Evolutionary conservation across 2,329 filamentous ascomycete species (phyloP).

Genomic region (Penicillium sp.): DNA sequence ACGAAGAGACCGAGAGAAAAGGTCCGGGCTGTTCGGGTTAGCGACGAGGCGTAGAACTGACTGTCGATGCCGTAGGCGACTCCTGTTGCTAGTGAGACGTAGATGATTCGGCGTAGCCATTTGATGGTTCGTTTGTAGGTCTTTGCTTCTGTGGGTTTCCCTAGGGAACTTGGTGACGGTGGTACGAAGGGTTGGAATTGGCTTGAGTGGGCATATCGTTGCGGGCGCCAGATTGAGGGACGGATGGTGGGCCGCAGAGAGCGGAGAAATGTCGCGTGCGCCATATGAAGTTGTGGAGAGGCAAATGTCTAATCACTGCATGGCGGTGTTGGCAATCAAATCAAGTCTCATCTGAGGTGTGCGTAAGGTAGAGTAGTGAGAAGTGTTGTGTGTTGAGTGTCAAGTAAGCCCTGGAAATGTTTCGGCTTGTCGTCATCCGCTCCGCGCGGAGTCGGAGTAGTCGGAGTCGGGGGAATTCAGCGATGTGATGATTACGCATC

Average conservation of each 20-base stretch:
- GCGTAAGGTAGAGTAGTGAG: background rate
- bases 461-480: background rate
- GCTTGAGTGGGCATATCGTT: constrained; percentile 35
- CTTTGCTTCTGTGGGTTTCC: constrained; percentile 68
- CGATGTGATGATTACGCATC: background rate
- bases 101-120: constrained; percentile 73
- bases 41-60: constrained; percentile 73
- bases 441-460: constrained; percentile 10
- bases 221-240: constrained; percentile 13
- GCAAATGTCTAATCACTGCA: constrained; percentile 15
- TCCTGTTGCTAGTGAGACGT: constrained; percentile 61
- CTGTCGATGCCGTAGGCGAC: constrained; percentile 68
- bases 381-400: background rate
- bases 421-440: constrained; percentile 21
- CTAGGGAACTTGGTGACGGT: constrained; percentile 75
- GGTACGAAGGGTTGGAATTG: constrained; percentile 69
- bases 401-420: background rate
- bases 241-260: constrained; percentile 17
- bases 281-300: constrained; percentile 14
- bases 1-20: constrained; percentile 77
- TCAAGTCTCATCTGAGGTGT: background rate
- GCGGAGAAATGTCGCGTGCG: constrained; percentile 23
- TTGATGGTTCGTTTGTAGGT: constrained; percentile 68
- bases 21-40: constrained; percentile 76
- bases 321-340: background rate